Evolutionary conservation across 2,329 filamentous ascomycete species (phyloP).

Genomic region (Pseudogymnoascus sp.): DNA sequence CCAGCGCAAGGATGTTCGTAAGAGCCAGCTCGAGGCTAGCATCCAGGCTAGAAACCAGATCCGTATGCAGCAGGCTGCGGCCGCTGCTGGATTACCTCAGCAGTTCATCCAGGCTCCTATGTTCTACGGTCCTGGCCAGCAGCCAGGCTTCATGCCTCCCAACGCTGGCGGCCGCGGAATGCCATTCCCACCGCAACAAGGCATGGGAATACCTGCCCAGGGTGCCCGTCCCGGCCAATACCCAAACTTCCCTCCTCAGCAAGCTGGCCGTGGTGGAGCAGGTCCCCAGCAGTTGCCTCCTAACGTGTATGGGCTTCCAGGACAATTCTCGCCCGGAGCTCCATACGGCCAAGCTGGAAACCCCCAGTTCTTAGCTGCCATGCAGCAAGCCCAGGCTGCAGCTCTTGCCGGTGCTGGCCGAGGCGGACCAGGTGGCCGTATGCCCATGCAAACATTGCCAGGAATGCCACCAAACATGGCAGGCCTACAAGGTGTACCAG

Average conservation of each 20-base stretch:
- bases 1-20: constrained; percentile 98
- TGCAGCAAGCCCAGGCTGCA: constrained; percentile 66
- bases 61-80: constrained; percentile 94
- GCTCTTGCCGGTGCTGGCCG: constrained; percentile 37
- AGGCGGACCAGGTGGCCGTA: constrained; percentile 42
- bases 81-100: constrained; percentile 79
- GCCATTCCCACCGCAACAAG: constrained; percentile 53
- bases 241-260: constrained; percentile 72
- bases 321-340: constrained; percentile 69
- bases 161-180: constrained; percentile 54
- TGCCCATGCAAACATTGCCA: constrained; percentile 55
- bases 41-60: constrained; percentile 99
- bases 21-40: constrained; percentile 97
- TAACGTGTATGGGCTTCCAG: constrained; percentile 73
- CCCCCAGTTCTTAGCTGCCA: constrained; percentile 72
- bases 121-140: constrained; percentile 81
- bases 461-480: constrained; percentile 66
- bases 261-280: constrained; percentile 78
- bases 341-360: constrained; percentile 73
- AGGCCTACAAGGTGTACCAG: constrained; percentile 42
- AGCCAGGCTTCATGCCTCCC: constrained; percentile 57
- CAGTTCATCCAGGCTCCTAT: constrained; percentile 83
- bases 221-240: constrained; percentile 81
- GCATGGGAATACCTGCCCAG: constrained; percentile 62
- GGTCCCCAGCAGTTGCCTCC: constrained; percentile 78